Evolutionary conservation across 371 early-diverging fungal genomes (phyloP).

Genomic region (Mortierella sp.): DNA sequence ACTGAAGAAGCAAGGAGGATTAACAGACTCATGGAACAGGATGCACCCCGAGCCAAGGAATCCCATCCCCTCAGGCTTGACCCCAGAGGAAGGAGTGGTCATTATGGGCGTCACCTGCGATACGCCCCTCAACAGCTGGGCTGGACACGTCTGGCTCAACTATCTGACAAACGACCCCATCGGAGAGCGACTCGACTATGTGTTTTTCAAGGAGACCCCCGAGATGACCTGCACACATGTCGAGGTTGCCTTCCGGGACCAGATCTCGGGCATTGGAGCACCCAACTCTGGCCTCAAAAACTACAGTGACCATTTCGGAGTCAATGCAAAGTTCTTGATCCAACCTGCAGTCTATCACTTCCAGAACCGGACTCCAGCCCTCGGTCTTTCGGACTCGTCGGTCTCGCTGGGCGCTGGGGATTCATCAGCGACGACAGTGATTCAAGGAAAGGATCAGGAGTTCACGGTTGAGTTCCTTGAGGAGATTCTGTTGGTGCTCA

Average conservation of each 20-base stretch:
- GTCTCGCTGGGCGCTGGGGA: neutral
- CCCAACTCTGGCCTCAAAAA: conserved; percentile 51
- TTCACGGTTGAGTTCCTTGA: conserved; percentile 31
- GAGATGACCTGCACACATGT: conserved; percentile 63
- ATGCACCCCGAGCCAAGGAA: conserved; percentile 53
- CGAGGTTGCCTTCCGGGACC: conserved; percentile 63
- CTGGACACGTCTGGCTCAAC: conserved; percentile 59
- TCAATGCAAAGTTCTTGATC: conserved; percentile 63
- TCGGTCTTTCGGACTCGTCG: conserved; percentile 10
- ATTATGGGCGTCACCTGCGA: conserved; percentile 71
- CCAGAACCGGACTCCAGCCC: conserved; percentile 18
- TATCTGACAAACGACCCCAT: conserved; percentile 36
- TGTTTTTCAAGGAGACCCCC: conserved; percentile 68
- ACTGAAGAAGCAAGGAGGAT: conserved; percentile 63
- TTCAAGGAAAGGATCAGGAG: conserved; percentile 8
- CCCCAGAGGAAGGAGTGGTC: conserved; percentile 43
- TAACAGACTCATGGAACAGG: conserved; percentile 72
- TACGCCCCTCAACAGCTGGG: conserved; percentile 71
- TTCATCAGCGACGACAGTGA: neutral
- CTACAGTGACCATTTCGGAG: conserved; percentile 75
- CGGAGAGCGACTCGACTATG: conserved; percentile 70
- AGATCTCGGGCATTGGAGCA: conserved; percentile 60
- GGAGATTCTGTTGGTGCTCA: conserved; percentile 29
- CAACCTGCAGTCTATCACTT: conserved; percentile 46
- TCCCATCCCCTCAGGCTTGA: conserved; percentile 50